Base-by-base conservation (phyloP, 2,329 filamentous ascomycete genomes). In the Colletotrichum sp. region DNA sequence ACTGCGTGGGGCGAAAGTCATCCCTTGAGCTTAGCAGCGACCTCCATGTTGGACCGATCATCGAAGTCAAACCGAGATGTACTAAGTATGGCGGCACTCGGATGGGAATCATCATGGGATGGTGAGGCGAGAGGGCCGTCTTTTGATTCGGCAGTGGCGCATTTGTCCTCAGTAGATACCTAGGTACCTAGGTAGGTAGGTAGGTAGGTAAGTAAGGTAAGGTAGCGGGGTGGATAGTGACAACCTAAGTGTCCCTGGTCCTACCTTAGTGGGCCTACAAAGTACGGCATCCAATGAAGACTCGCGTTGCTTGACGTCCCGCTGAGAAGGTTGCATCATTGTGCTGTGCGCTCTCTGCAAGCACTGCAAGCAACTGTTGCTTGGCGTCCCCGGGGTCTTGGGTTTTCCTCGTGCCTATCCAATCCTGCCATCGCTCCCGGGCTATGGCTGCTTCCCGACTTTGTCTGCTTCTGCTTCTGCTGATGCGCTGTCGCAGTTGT, bases 361-460 rank as follows among this genome's bases (percentile, higher is more conserved):
- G 69, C 52, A 60, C 62, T 72, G 65, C 65, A 68, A 68, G 65
- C 65, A 68, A 49, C 34, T 39, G 49, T 49, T 57, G 65, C 44
- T 52, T 34, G 72, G 72, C 69, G 52, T 62, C 36, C 72, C 69
- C 55, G 62, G 72, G 26, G 32, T 72, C 69, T 62, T 71, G 72
- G 72, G 55, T 66, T 55, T 59, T n/a, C 69, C 69, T 75, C 60
- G 72, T 75, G 69, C 39, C 62, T 71, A 28, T 74, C 18, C 62
- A 66, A 28, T 74, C n/a, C 65, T 64, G 60, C 62, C 62, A 66
- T 72, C 34, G 69, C 52, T 66, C 52, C 55, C 68, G 72, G 72
- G 59, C 68, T 66, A 59, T 66, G 68, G 68, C 72, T 75, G 72
- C 68, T 60, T 71, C 39, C 67, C 49, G 52, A 32, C 36, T 65